phyloP scores from a whole-genome alignment of 495 filamentous ascomycete genomes.

The Tuber aestivum region DNA sequence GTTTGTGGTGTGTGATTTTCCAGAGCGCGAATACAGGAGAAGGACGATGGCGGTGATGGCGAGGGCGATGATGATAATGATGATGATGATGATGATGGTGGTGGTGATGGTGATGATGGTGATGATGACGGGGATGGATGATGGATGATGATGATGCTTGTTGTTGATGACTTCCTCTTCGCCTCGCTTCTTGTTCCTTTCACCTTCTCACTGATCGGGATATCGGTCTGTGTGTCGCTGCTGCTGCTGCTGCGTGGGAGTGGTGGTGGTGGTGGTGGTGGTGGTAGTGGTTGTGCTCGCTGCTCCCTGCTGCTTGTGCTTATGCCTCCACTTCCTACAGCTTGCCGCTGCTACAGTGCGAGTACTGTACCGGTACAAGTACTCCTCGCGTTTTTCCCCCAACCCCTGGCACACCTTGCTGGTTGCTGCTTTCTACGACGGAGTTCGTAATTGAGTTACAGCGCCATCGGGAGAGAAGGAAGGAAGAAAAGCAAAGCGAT shows the following conservation, averaged over 20 bases:
- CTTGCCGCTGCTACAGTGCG: neutral
- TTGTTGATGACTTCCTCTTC: neutral
- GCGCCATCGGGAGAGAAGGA: neutral
- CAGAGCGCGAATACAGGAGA: neutral
- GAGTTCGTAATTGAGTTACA: neutral
- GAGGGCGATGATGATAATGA: neutral
- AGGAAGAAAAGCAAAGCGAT: neutral
- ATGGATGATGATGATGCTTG: neutral
- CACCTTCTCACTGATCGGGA: neutral
- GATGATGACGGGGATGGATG: neutral
- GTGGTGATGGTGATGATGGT: neutral
- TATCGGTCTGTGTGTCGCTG: neutral
- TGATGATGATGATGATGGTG: neutral
- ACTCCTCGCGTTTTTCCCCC: neutral
- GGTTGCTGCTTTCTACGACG: neutral
- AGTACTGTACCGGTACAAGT: neutral
- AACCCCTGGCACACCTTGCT: neutral
- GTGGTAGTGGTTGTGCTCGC: neutral
- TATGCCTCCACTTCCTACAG: neutral
- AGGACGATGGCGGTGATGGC: too few relatives aligned
- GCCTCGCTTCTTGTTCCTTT: neutral
- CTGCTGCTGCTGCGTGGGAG: neutral
- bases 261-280: neutral
- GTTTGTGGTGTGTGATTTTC: neutral
- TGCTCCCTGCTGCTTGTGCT: conserved; percentile 3